Conservation (phyloP, 2,329 filamentous ascomycete genomes). For the Xylogone sp. region DNA sequence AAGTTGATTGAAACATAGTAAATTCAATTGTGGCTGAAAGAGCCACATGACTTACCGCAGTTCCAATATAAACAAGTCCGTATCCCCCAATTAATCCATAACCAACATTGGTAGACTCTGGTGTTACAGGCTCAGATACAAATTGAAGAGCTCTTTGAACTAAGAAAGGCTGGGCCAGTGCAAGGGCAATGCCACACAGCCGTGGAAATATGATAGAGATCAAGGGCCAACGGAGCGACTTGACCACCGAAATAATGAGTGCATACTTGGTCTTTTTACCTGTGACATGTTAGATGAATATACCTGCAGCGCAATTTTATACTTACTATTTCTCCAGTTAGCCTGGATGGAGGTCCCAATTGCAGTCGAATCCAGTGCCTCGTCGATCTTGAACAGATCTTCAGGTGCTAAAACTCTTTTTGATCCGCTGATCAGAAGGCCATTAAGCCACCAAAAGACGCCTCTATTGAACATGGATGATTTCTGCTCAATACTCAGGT, state of each 20-base stretch:
- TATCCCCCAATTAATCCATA: constrained; percentile 18
- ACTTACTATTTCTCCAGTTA: background rate
- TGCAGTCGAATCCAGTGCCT: constrained; percentile 5
- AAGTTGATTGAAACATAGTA: no score
- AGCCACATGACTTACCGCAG: constrained; percentile 7
- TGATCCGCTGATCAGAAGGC: constrained; percentile 28
- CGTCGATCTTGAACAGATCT: constrained; percentile 21
- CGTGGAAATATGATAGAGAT: constrained; percentile 12
- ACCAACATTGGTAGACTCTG: constrained; percentile 10
- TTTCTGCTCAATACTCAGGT: constrained; percentile 23
- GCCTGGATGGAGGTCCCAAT: background rate
- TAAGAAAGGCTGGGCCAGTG: constrained; percentile 15
- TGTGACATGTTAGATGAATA: background rate
- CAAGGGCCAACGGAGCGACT: constrained; percentile 12
- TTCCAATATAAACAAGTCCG: constrained; percentile 13
- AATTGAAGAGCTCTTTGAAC: constrained; percentile 10
- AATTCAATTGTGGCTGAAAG: no score
- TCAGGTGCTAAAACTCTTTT: constrained; percentile 25
- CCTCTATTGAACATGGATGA: constrained; percentile 29
- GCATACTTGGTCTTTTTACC: constrained; percentile 3
- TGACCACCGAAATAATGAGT: constrained; percentile 7
- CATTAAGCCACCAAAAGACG: constrained; percentile 35
- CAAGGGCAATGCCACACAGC: constrained; percentile 15
- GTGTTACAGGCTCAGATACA: constrained; percentile 2
- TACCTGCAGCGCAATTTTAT: no score